Base-by-base conservation (phyloP, 768 basidiomycete genomes). In the Agaricus sinodeliciosus region DNA sequence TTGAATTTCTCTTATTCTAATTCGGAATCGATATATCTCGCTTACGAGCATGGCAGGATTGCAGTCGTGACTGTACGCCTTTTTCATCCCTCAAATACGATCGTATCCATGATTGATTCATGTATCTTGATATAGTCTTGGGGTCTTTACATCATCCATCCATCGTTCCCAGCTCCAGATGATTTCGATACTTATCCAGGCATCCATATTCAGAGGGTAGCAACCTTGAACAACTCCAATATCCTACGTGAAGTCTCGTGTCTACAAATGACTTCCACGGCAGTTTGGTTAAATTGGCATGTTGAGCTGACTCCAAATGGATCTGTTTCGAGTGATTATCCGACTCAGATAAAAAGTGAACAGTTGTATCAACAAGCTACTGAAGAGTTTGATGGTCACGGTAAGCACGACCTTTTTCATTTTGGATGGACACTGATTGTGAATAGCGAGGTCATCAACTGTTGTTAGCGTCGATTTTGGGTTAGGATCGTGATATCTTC, bases 201-300 rank as follows among this genome's bases (percentile, higher is more conserved):
- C 25, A 58, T 43, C 4, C 31, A 55, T 16, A 39, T 59, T 8
- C 56, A 55, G 15, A 46, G 58, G 12, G 49, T 58, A 1, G 28
- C 55, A 15, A 67, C 65, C 4, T 63, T 58, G 43, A 67, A 74
- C 46, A 59, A 71, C 40, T 60, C 62, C 0, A 46, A 58, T 1
- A 59, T 57, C 44, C 60, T 77, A 25, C 51, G 36, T 15, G 56
- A 54, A 50, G 60, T 81, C n/a, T 71, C 72, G 22, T 83, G 80
- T 58, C 69, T 82, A 18, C 80, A 82, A 60, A 71, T 81, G 67
- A 77, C 78, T 0, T 73, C 78, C 25, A 77, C 78, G 0, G 76
- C 74, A 0, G 55, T 82, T 11, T 83, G 71, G 55, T 57, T 81
- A 34, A 80, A 76, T 50, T 79, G 74, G 69, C 67, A 71, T 47